These are phyloP conservation scores for Goffeauzyma gilvescens DNA, from an alignment of 768 basidiomycete genomes.

Conservation along the genomic window DNA sequence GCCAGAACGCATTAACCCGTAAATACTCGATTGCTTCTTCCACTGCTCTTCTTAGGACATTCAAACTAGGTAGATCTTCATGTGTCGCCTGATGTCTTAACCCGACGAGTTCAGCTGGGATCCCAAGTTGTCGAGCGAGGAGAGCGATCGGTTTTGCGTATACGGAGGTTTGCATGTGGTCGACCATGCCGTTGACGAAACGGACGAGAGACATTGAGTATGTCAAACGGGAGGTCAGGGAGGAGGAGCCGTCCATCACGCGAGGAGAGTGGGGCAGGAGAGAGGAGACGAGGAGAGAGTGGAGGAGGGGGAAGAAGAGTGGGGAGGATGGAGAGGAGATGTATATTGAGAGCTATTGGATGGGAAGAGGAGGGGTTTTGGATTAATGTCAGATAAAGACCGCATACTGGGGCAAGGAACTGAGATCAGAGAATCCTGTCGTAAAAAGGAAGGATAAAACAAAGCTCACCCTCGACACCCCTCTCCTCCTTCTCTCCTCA, in stretches of 20 bases:
- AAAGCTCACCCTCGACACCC: too few species aligned
- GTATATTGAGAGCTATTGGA: slow-evolving; percentile 23
- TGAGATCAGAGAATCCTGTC: too few species aligned
- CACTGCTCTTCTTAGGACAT: slow-evolving; percentile 52
- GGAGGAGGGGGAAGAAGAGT: slow-evolving; percentile 23
- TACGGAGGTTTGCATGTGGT: slow-evolving; percentile 70
- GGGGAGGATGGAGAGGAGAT: slow-evolving; percentile 27
- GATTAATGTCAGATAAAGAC: background rate
- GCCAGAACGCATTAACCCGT: slow-evolving; percentile 37
- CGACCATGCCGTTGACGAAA: slow-evolving; percentile 85
- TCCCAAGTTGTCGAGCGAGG: slow-evolving; percentile 64
- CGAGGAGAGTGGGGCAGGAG: slow-evolving; percentile 17
- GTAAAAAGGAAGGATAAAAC: too few species aligned
- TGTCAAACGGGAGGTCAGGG: slow-evolving; percentile 47
- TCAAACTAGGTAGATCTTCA: slow-evolving; percentile 74
- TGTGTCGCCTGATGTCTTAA: slow-evolving; percentile 89
- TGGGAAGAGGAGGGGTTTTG: background rate
- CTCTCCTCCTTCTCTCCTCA: too few species aligned
- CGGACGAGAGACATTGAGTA: slow-evolving; percentile 67
- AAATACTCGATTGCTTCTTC: slow-evolving; percentile 15
- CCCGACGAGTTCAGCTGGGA: slow-evolving; percentile 79
- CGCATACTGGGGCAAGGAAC: too few species aligned
- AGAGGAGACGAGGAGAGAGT: slow-evolving; percentile 21
- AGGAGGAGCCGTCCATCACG: slow-evolving; percentile 6
- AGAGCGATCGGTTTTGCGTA: slow-evolving; percentile 80